Evolutionary conservation across 805 yeast genomes (phyloP), one percentile per base, ranked within the genome.

Genomic region (Suhomyces kilbournensis): DNA sequence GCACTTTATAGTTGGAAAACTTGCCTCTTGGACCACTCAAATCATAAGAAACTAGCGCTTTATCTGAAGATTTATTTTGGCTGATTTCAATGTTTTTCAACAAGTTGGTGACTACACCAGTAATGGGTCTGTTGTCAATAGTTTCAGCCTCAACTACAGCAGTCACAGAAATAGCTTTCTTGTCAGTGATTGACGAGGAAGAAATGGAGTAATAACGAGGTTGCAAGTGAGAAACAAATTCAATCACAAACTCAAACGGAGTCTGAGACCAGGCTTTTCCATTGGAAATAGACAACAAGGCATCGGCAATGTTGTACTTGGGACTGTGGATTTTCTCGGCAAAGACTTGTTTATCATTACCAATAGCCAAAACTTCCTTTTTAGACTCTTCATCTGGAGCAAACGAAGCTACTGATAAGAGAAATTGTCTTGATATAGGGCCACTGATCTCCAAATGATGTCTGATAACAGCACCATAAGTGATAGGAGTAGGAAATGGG

Each of bases 171-270:
- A 92, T 79, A 17, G 80, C 78, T 49, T 84, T 79, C 67, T 90
- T 90, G 63, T 90, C 94, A 52, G 84, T 78, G 49, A 83, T 69
- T 1, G 96, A 85, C 4, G 97, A 90, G 1, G 97, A 92, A 2
- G 97, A 92, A 60, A 93, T 93, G 20, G 98, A 93, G 72, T 93
- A 93, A 74, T 90, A 93, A 70, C 99, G 92, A 42, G 97, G 97
- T 69, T 88, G 96, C 64, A 94, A 75, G 60, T 84, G 88, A 43
- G 91, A 81, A 56, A 94, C 69, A 28, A 86, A 79, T 74, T 93
- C 99, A 60, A 92, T 76, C 39, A 94, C 70, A 64, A 92, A 89
- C 55, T 84, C 85, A 76, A 93, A 87, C 30, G 98, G 97, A 46
- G 93, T 88, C 14, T 69, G 62, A 12, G 66, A 59, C 98, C 98